phyloP scores from a whole-genome alignment of 1,139 yeast genomes.

The Yamadazyma diddensiae region DNA sequence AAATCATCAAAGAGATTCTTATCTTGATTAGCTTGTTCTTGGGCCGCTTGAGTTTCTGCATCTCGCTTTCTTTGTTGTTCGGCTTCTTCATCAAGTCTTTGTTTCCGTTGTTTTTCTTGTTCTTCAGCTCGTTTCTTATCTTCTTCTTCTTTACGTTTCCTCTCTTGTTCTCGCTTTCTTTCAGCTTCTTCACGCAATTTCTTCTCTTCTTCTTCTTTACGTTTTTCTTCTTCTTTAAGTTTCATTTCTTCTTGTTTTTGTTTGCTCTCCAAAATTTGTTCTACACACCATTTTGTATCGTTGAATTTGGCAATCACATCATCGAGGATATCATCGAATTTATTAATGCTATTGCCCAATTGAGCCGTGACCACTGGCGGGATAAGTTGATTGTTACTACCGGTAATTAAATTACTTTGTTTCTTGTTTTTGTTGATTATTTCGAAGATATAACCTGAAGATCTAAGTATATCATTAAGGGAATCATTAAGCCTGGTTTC shows the following conservation, averaged over 20 bases:
- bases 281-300: slow-evolving; percentile 48
- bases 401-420: slow-evolving; percentile 43
- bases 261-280: slow-evolving; percentile 41
- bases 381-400: slow-evolving; percentile 43
- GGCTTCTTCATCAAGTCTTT: slow-evolving; percentile 7
- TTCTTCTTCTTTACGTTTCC: slow-evolving; percentile 12
- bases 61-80: slow-evolving; percentile 14
- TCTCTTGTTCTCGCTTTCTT: slow-evolving; percentile 13
- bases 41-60: slow-evolving; percentile 14
- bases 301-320: slow-evolving; percentile 44
- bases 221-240: slow-evolving; percentile 39
- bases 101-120: slow-evolving; percentile 17
- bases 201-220: slow-evolving; percentile 19
- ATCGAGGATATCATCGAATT: slow-evolving; percentile 43
- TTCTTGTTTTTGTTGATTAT: slow-evolving; percentile 41
- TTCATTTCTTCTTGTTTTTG: slow-evolving; percentile 43
- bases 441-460: slow-evolving; percentile 46
- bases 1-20: slow-evolving; percentile 19
- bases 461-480: slow-evolving; percentile 39
- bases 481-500: slow-evolving; percentile 41
- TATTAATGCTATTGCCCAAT: slow-evolving; percentile 32
- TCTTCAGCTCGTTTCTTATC: slow-evolving; percentile 18
- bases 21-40: slow-evolving; percentile 18
- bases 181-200: slow-evolving; percentile 15
- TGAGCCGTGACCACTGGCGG: slow-evolving; percentile 42